Percentiles rank a stretch among this genome's conserved stretches.
Conservation (phyloP, 176 grass and related monocot species). For the Raddia distichophylla region DNA sequence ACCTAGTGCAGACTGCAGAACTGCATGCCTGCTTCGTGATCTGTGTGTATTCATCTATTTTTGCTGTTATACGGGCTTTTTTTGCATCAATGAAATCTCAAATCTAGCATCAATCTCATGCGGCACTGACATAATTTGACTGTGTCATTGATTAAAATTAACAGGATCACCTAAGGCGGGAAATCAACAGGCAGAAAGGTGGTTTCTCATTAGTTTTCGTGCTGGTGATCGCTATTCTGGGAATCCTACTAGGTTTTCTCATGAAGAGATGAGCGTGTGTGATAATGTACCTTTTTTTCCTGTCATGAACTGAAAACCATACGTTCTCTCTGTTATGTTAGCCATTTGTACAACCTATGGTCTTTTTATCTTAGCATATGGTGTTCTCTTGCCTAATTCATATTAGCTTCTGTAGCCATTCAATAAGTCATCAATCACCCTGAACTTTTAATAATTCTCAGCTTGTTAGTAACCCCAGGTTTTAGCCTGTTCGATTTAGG, state of each 20-base stretch:
- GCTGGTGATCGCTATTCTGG: conserved; percentile 66
- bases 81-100: conserved; percentile 11
- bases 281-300: conserved; percentile 24
- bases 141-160: conserved; percentile 29
- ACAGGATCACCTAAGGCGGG: conserved; percentile 70
- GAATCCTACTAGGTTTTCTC: conserved; percentile 73
- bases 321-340: conserved; percentile 24
- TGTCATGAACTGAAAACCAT: conserved; percentile 25
- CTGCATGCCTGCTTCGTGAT: conserved; percentile 2
- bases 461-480: conserved; percentile 14
- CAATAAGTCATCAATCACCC: conserved; percentile 18
- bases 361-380: conserved; percentile 36
- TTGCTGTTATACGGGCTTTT: not conserved
- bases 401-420: conserved; percentile 30
- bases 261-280: conserved; percentile 65
- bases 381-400: conserved; percentile 43
- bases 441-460: conserved; percentile 13
- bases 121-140: not conserved
- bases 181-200: conserved; percentile 55
- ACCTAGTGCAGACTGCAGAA: not conserved
- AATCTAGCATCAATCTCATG: conserved; percentile 15
- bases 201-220: conserved; percentile 67
- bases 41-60: not conserved
- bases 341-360: conserved; percentile 40
- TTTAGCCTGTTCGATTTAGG: conserved; percentile 5